These are phyloP conservation scores for Cordyceps cicadae DNA, from an alignment of 2,329 filamentous ascomycete species.

Conservation along the genomic window DNA sequence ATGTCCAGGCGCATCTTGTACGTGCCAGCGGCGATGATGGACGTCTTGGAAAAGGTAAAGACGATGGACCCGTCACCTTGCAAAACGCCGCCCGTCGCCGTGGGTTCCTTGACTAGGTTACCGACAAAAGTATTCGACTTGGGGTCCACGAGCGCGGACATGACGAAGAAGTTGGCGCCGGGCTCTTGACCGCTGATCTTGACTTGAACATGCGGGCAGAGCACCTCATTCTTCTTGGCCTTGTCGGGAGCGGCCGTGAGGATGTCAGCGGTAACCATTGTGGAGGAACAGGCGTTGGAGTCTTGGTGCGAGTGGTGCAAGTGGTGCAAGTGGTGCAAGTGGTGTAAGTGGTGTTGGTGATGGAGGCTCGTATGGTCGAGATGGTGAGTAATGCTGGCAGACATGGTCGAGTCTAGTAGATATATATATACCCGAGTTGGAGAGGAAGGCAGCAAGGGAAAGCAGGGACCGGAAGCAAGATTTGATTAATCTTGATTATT, in stretches of 20 bases:
- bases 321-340: not conserved
- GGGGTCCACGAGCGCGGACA: conserved; percentile 17
- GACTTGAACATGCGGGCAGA: conserved; percentile 20
- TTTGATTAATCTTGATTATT: not conserved
- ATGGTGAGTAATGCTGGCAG: not conserved
- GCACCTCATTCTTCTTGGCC: conserved; percentile 11
- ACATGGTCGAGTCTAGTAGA: not conserved
- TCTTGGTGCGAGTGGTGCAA: not conserved
- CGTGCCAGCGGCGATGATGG: conserved; percentile 16
- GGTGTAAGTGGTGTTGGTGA: not conserved
- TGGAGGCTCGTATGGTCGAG: not conserved
- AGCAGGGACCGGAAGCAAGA: not conserved
- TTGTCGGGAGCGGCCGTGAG: conserved; percentile 19
- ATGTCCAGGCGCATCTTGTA: conserved; percentile 23
- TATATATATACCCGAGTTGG: not conserved
- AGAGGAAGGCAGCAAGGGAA: not conserved
- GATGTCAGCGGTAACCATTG: conserved; percentile 15
- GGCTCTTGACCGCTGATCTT: conserved; percentile 12
- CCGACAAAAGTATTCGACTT: conserved; percentile 15
- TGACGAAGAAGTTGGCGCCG: conserved; percentile 21
- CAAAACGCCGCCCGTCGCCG: conserved; percentile 14
- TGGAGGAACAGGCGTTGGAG: not conserved
- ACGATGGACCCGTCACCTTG: conserved; percentile 14
- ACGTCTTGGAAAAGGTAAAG: conserved; percentile 21
- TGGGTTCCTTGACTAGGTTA: conserved; percentile 15